Evolutionary conservation across 2,329 filamentous ascomycete genomes (phyloP).

Genomic region (Botrytis cinerea): DNA sequence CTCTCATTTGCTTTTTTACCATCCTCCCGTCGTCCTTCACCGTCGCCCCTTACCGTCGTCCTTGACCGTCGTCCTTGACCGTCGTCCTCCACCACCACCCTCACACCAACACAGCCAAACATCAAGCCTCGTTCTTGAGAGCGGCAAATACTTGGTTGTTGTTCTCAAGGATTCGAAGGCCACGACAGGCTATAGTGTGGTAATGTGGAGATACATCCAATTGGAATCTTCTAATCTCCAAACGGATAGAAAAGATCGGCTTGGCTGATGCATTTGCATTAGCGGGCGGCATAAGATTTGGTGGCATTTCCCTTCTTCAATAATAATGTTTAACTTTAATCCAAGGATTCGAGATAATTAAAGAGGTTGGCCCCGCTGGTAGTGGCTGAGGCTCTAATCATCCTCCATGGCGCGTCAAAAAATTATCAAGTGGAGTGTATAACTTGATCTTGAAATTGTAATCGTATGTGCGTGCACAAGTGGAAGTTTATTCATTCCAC

Average conservation of each 20-base stretch:
- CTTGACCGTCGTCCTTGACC: neutral
- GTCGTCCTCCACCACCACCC: neutral
- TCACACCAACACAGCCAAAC: slow-evolving; percentile 2
- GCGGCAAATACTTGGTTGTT: neutral
- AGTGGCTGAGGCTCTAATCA: slow-evolving; percentile 12
- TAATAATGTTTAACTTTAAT: neutral
- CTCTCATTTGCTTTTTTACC: neutral
- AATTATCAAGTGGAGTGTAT: neutral
- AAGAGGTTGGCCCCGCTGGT: slow-evolving; percentile 17
- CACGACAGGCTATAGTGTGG: neutral
- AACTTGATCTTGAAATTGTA: neutral
- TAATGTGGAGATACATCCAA: slow-evolving; percentile 15
- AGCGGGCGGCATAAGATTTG: slow-evolving; percentile 17
- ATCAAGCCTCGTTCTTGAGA: neutral
- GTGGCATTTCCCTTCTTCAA: neutral
- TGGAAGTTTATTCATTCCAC: slow-evolving; percentile 5
- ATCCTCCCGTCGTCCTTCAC: neutral
- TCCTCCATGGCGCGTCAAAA: slow-evolving; percentile 3
- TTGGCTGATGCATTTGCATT: slow-evolving; percentile 23
- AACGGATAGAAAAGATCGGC: slow-evolving; percentile 18
- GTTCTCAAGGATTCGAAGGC: neutral
- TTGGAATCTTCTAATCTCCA: slow-evolving; percentile 2
- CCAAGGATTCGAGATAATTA: slow-evolving; percentile 6
- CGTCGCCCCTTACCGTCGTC: neutral
- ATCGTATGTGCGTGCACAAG: neutral